Conservation (phyloP, 2,329 filamentous ascomycete species). For the Pyrenophora tritici-repentis region DNA sequence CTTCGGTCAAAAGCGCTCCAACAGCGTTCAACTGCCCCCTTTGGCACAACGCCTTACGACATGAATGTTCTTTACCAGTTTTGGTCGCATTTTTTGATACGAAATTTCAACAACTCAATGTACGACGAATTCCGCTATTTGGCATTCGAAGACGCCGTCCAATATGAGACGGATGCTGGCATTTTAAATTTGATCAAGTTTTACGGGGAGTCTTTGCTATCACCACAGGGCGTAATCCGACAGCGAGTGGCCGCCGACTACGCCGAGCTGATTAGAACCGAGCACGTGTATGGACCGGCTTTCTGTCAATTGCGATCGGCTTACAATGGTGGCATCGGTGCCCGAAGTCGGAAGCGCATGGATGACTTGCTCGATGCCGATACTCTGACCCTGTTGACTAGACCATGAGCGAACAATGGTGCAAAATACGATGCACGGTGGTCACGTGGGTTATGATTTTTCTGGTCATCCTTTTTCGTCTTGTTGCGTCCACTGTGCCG, state of each 20-base stretch:
- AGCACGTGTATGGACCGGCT: conserved; percentile 51
- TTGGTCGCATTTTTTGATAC: conserved; percentile 73
- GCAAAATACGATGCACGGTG: not conserved
- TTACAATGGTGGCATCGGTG: conserved; percentile 59
- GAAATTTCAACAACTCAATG: conserved; percentile 75
- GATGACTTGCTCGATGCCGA: conserved; percentile 57
- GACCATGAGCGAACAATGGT: conserved; percentile 20
- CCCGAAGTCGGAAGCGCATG: conserved; percentile 63
- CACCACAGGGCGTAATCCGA: conserved; percentile 55
- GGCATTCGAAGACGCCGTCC: conserved; percentile 66
- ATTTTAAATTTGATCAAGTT: conserved; percentile 68
- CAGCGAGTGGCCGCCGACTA: conserved; percentile 61
- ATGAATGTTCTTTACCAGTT: conserved; percentile 74
- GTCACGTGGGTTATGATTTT: not conserved
- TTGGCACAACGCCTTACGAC: conserved; percentile 57
- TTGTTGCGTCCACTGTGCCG: conserved; percentile 27
- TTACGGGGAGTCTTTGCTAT: conserved; percentile 64
- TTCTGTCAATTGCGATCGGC: conserved; percentile 59
- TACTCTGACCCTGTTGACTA: conserved; percentile 59
- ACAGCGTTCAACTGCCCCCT: conserved; percentile 53
- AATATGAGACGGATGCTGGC: conserved; percentile 59
- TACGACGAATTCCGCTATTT: conserved; percentile 74
- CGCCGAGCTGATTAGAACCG: conserved; percentile 58
- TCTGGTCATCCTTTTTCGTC: not conserved
- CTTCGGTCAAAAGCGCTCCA: conserved; percentile 57